phyloP scores from a whole-genome alignment of 169 alveolate genomes.

The Plasmodium chabaudi region DNA sequence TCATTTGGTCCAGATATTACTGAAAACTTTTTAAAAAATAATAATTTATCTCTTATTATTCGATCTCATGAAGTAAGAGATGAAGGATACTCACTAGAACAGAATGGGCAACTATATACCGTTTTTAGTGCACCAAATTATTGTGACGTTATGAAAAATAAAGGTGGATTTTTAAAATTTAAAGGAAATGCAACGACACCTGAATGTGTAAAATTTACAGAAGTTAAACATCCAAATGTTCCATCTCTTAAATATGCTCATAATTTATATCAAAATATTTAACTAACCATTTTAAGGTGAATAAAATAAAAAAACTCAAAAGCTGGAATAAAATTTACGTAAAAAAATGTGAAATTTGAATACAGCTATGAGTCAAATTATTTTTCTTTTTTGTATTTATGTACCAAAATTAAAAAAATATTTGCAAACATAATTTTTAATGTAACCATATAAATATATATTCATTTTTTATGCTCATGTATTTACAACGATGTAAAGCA shows the following conservation, averaged over 20 bases:
- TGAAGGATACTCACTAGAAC: conserved; percentile 98
- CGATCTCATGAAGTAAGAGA: conserved; percentile 99
- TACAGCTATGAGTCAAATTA: no score
- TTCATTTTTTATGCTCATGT: no score
- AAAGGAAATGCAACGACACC: conserved; percentile 84
- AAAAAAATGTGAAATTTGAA: no score
- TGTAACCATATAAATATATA: no score
- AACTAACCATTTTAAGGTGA: not conserved
- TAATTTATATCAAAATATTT: conserved; percentile 71
- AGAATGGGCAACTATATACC: conserved; percentile 96
- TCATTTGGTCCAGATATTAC: conserved; percentile 98
- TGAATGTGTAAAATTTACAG: conserved; percentile 87
- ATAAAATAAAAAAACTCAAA: no score
- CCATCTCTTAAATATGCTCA: conserved; percentile 93
- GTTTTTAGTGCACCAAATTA: conserved; percentile 99
- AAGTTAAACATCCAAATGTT: conserved; percentile 92
- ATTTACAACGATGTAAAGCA: no score
- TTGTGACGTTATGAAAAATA: conserved; percentile 99
- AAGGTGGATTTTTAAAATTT: conserved; percentile 93
- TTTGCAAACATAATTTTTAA: no score
- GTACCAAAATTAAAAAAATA: no score
- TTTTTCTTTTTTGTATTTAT: no score
- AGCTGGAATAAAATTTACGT: no score
- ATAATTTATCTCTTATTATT: conserved; percentile 92
- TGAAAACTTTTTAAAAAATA: conserved; percentile 91